Conservation (phyloP, 78 protist genomes). For the Isochrysis galbana region DNA sequence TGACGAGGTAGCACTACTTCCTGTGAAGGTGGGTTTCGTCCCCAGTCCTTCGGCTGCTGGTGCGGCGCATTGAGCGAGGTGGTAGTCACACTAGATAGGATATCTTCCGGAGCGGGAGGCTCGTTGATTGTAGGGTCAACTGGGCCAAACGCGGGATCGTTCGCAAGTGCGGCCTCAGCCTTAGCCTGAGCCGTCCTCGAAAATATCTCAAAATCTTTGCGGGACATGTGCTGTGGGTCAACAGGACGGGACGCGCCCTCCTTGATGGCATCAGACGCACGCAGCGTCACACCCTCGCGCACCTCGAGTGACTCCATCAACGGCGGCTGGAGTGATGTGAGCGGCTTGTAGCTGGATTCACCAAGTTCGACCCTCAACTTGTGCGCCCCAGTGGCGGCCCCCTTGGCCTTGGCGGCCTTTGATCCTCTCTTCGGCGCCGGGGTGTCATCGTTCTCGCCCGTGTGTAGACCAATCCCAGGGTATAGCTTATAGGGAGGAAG, state of each 20-base stretch:
- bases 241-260: not conserved
- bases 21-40: not conserved
- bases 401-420: not conserved
- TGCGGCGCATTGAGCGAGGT: not conserved
- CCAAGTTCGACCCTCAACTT: not conserved
- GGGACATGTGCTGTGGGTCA: not conserved
- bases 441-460: not conserved
- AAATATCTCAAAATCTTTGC: not conserved
- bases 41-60: not conserved
- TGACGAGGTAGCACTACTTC: not conserved
- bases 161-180: not conserved
- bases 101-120: too few species aligned
- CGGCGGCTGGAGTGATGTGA: not conserved
- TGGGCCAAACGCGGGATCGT: not conserved
- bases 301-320: not conserved
- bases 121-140: not conserved
- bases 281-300: not conserved
- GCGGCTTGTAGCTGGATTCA: not conserved
- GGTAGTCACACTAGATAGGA: too few species aligned
- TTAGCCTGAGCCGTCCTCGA: not conserved
- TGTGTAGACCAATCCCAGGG: not conserved
- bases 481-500: not conserved
- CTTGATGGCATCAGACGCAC: not conserved
- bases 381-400: not conserved
- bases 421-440: not conserved